These are phyloP conservation scores for Trichosanthes cucumerina DNA, from an alignment of 306 rosid species.

Conservation along the genomic window DNA sequence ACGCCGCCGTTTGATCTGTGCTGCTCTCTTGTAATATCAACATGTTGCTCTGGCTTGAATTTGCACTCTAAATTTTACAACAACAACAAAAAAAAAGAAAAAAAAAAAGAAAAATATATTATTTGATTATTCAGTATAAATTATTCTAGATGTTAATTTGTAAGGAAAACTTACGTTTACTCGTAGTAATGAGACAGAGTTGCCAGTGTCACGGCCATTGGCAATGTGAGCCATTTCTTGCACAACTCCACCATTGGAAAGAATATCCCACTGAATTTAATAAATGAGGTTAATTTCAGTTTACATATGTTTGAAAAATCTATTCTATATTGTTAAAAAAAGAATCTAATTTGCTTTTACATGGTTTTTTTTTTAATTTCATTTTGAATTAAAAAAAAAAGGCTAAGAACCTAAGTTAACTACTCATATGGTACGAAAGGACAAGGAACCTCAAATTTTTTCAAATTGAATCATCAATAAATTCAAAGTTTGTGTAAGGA, in stretches of 20 bases:
- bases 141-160: background rate
- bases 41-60: slow-evolving; percentile 99
- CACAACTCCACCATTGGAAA: slow-evolving; percentile 81
- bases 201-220: slow-evolving; percentile 77
- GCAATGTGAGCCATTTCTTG: slow-evolving; percentile 99
- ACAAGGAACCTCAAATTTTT: no score
- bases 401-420: no score
- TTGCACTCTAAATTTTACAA: slow-evolving; percentile 53
- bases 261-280: slow-evolving; percentile 80
- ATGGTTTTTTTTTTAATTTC: no score
- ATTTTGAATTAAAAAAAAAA: no score
- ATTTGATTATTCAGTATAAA: background rate
- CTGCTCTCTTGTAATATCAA: slow-evolving; percentile 83
- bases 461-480: no score
- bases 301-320: background rate
- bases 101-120: background rate
- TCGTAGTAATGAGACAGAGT: slow-evolving; percentile 78
- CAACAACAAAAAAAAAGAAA: background rate
- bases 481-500: no score
- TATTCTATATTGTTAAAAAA: no score
- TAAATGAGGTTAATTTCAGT: no score
- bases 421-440: no score
- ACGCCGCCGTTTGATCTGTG: slow-evolving; percentile 62
- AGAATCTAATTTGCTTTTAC: no score
- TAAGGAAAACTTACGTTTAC: slow-evolving; percentile 47